Evolutionary conservation across 208 protist species (phyloP).

Genomic region (Leishmania tarentolae): DNA sequence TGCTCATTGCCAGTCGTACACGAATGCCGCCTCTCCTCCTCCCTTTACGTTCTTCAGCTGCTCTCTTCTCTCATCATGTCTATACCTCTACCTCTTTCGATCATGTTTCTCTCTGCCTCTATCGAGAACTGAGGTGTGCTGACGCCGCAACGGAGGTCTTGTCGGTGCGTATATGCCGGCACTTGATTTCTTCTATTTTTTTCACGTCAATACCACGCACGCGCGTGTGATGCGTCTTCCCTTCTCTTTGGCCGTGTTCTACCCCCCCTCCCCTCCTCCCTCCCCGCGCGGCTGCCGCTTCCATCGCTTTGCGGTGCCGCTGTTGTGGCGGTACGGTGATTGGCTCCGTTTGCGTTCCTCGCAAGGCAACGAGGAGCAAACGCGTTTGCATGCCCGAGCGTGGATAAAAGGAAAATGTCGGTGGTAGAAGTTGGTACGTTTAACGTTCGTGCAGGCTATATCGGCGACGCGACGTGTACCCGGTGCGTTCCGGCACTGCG

Average conservation of each 20-base stretch:
- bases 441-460: slow-evolving; percentile 66
- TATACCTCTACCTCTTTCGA: not conserved
- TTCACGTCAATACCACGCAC: not conserved
- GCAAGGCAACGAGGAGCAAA: not conserved
- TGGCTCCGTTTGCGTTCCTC: not conserved
- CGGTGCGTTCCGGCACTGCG: slow-evolving; percentile 39
- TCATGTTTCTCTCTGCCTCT: not conserved
- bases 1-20: not conserved
- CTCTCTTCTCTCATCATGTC: not conserved
- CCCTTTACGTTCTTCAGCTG: not conserved
- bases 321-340: not conserved
- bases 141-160: too few species aligned
- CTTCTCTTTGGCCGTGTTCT: not conserved
- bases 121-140: not conserved
- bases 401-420: slow-evolving; percentile 26
- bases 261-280: not conserved
- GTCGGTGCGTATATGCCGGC: not conserved
- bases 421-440: slow-evolving; percentile 84
- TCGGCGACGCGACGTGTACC: slow-evolving; percentile 73
- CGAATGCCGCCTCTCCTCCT: not conserved
- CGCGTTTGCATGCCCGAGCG: not conserved
- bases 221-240: not conserved
- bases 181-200: not conserved
- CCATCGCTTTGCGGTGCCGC: not conserved
- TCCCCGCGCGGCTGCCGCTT: not conserved